Conservation (phyloP, 805 yeast species). For the Yamadazyma scolyti region DNA sequence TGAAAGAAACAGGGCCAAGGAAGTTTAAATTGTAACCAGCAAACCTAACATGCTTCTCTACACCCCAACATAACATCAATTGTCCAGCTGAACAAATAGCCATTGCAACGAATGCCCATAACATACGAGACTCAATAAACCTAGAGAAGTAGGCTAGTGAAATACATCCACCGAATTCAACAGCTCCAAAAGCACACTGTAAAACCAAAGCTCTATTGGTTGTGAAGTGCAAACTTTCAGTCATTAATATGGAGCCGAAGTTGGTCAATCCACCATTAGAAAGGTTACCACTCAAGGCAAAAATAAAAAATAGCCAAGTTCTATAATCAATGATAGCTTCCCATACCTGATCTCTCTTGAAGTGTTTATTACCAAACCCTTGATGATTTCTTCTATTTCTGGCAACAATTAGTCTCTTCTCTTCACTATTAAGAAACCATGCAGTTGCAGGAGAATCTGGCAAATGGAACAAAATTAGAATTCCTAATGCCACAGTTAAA, state of each 20-base stretch:
- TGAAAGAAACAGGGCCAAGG: constrained; percentile 23
- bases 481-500: constrained; percentile 49
- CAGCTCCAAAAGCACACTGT: constrained; percentile 46
- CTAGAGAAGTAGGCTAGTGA: constrained; percentile 22
- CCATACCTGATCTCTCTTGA: constrained; percentile 31
- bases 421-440: constrained; percentile 32
- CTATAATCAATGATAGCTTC: constrained; percentile 32
- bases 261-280: constrained; percentile 36
- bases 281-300: constrained; percentile 19
- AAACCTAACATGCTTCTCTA: constrained; percentile 21
- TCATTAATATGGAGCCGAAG: constrained; percentile 27
- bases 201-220: constrained; percentile 36
- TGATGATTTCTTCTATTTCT: constrained; percentile 29
- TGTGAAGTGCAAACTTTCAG: constrained; percentile 18
- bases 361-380: constrained; percentile 38
- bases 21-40: constrained; percentile 19
- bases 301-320: constrained; percentile 31
- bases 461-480: constrained; percentile 43
- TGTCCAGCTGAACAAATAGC: constrained; percentile 19
- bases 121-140: constrained; percentile 23
- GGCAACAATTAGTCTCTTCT: constrained; percentile 28
- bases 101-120: constrained; percentile 22
- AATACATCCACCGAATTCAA: constrained; percentile 36
- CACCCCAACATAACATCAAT: constrained; percentile 43
- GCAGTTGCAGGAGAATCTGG: constrained; percentile 30